Conservation (phyloP, 2,329 filamentous ascomycete genomes). For the Ascochyta koolunga region DNA sequence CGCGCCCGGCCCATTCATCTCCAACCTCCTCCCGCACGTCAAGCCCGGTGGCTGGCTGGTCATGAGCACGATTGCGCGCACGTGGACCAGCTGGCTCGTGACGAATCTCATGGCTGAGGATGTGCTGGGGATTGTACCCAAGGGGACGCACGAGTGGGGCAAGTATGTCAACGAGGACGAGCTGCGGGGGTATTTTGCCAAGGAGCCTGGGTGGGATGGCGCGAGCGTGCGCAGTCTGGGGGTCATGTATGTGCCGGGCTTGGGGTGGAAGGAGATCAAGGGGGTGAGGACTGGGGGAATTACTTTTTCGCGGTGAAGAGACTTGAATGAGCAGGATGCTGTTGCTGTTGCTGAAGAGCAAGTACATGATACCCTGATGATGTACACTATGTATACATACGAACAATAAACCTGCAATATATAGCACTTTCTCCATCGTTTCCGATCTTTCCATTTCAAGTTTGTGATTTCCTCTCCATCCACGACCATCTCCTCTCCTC, state of each 20-base stretch:
- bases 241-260: constrained; percentile 85
- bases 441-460: no score
- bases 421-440: no score
- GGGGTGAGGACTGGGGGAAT: constrained; percentile 87
- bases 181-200: constrained; percentile 59
- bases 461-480: no score
- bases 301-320: constrained; percentile 88
- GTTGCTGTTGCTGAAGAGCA: constrained; percentile 1
- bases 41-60: constrained; percentile 92
- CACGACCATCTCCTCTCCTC: no score
- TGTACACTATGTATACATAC: constrained; percentile 27
- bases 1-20: constrained; percentile 74
- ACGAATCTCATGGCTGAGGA: constrained; percentile 94
- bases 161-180: constrained; percentile 94
- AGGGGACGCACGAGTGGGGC: constrained; percentile 92
- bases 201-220: constrained; percentile 50
- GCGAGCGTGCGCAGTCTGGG: constrained; percentile 70
- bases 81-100: constrained; percentile 86
- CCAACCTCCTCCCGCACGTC: constrained; percentile 74
- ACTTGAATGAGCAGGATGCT: not conserved
- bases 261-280: constrained; percentile 85
- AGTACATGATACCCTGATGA: constrained; percentile 33
- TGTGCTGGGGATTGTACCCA: constrained; percentile 82
- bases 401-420: not conserved
- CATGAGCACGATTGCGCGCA: constrained; percentile 89